Conservation (phyloP, 2,329 filamentous ascomycete genomes). For the Pseudogymnoascus sp. region DNA sequence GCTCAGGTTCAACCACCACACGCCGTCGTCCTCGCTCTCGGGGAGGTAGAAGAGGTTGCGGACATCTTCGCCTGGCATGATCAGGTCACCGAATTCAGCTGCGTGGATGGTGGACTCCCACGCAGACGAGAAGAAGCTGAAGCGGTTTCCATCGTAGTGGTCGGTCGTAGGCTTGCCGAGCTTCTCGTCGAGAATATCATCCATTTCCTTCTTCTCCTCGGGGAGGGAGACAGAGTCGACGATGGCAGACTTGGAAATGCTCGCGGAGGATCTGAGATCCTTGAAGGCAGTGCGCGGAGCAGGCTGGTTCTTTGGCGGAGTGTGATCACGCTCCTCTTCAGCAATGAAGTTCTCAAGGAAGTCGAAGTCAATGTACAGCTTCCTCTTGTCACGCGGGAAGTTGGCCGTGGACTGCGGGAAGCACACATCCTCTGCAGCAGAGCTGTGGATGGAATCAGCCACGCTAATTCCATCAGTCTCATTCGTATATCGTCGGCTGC, state of each 20-base stretch:
- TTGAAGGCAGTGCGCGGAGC: constrained; percentile 23
- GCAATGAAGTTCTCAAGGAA: constrained; percentile 87
- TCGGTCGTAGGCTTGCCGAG: constrained; percentile 25
- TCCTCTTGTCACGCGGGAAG: constrained; percentile 59
- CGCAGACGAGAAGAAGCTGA: constrained; percentile 95
- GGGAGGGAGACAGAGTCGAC: constrained; percentile 33
- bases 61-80: constrained; percentile 83
- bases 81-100: constrained; percentile 75
- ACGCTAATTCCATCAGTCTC: constrained; percentile 55
- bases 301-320: constrained; percentile 24
- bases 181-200: constrained; percentile 25
- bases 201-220: constrained; percentile 43
- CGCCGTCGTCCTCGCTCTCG: constrained; percentile 58
- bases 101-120: constrained; percentile 91
- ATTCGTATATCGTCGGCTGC: constrained; percentile 49
- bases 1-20: constrained; percentile 98
- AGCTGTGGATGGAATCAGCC: constrained; percentile 52
- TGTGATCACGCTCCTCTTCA: constrained; percentile 42
- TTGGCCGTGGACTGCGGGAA: constrained; percentile 69
- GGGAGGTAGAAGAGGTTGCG: constrained; percentile 72
- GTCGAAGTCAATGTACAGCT: constrained; percentile 84
- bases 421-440: constrained; percentile 80
- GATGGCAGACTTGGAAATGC: constrained; percentile 22
- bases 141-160: constrained; percentile 62
- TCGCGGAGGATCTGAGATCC: constrained; percentile 25